Base-by-base conservation (phyloP, 2,329 filamentous ascomycete genomes). In the Fusarium clavum region DNA sequence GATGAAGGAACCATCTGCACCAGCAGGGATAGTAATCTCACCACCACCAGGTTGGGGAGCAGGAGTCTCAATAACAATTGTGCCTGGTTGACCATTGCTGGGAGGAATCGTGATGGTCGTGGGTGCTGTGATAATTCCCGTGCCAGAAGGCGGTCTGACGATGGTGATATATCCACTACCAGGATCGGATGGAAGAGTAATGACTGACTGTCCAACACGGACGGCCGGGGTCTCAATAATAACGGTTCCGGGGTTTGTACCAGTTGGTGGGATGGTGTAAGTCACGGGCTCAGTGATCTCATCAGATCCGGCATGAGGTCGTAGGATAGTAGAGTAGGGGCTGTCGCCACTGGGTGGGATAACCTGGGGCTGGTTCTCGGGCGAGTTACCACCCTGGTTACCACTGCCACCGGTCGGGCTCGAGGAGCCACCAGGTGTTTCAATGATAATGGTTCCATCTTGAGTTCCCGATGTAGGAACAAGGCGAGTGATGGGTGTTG, bases 121-220 rank as follows among this genome's bases (percentile, higher is more conserved):
- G 6, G 68, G 68, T 6, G 44, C 59, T 7, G 64, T 70, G 18
- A 70, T 69, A 6, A 25, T 27, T n/a, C 52, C 43, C 16, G 65
- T 40, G 16, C 55, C 46, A 18, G 57, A 55, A 24, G 65, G 56
- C 22, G 34, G 55, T 18, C 65, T 60, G 6, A 70, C 60, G 24
- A 71, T 40, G 5, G 68, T 70, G 12, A 71, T 43, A 7, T 69
- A 70, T 8, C 59, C 59, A 10, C 68, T 70, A 12, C 57, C 52
- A n/a, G 68, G 68, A 16, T 71, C 68, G 4, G 68, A 54, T 6
- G 68, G 68, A n/a, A 70, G 68, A 13, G 68, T 70, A 32, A 70
- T 46, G 4, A 38, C 38, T 41, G 51, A 59, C n/a, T 69, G 66
- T 16, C 61, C 61, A 41, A 30, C 52, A 8, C 56, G 56, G 18